Percentiles rank a stretch among this genome's conserved stretches.
phyloP scores from a whole-genome alignment of 1,284 basidiomycete species.

The Xerocomus nothofagi region DNA sequence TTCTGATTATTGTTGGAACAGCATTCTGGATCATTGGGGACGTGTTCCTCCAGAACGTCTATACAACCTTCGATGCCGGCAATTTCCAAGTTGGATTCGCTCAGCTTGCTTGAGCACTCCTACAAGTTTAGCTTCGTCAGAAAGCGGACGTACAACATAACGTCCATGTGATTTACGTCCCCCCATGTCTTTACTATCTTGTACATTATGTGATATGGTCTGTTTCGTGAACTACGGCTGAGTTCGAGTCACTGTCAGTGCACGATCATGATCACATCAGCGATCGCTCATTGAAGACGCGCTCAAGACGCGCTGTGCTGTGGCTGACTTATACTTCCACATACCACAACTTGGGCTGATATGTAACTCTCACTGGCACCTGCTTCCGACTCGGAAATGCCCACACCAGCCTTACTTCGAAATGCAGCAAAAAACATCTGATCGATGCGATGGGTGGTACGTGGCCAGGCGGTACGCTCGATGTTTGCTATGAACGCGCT shows the following conservation, averaged over 20 bases:
- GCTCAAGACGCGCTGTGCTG: slow-evolving; percentile 4
- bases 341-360: slow-evolving; percentile 10
- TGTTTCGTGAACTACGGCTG: too few relatives aligned
- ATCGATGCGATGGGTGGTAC: slow-evolving; percentile 31
- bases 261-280: too few relatives aligned
- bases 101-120: slow-evolving; percentile 18
- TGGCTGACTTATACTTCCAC: neutral
- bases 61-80: slow-evolving; percentile 17
- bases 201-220: too few relatives aligned
- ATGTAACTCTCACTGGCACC: slow-evolving; percentile 24
- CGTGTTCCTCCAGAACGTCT: too few relatives aligned
- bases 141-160: neutral
- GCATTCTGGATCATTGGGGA: slow-evolving; percentile 24
- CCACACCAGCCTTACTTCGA: neutral
- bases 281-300: too few relatives aligned
- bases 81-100: slow-evolving; percentile 21
- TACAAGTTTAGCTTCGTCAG: neutral
- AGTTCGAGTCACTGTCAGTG: too few relatives aligned
- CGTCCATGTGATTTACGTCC: too few relatives aligned
- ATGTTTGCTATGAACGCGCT: slow-evolving; percentile 32
- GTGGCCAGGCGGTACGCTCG: slow-evolving; percentile 37
- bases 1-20: neutral
- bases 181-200: too few relatives aligned
- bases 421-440: neutral
- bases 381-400: neutral